These are phyloP conservation scores for Cajanus cajan DNA, from an alignment of 306 rosid genomes.

Conservation along the genomic window DNA sequence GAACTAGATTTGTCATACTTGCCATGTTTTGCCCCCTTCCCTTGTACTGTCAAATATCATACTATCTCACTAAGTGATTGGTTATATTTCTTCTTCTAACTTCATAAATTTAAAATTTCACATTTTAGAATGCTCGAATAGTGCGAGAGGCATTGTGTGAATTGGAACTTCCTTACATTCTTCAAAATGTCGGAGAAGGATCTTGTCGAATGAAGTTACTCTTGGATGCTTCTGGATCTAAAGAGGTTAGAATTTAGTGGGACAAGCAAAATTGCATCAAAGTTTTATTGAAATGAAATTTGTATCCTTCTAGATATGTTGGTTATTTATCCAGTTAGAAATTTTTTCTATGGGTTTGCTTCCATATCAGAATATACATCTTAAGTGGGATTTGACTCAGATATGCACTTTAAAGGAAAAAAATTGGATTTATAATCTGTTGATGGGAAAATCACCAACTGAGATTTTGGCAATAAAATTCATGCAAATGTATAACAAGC, in stretches of 20 bases:
- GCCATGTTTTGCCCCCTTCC: background rate
- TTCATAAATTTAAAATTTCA: background rate
- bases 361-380: background rate
- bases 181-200: slow-evolving; percentile 87
- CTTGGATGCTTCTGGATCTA: slow-evolving; percentile 58
- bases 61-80: background rate
- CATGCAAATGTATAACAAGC: background rate
- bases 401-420: background rate
- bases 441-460: background rate
- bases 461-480: background rate
- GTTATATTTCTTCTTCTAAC: slow-evolving; percentile 20
- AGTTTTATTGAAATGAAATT: slow-evolving; percentile 5
- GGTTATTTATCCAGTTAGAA: slow-evolving; percentile 11
- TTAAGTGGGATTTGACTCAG: background rate
- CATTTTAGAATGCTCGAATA: slow-evolving; percentile 69
- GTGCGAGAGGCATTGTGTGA: slow-evolving; percentile 98
- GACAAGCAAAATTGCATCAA: background rate
- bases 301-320: slow-evolving; percentile 9
- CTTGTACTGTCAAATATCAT: background rate
- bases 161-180: slow-evolving; percentile 87
- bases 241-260: slow-evolving; percentile 53
- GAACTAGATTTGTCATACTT: background rate
- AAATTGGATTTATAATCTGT: background rate
- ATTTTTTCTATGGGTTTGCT: background rate
- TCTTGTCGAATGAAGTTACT: slow-evolving; percentile 55